phyloP scores from a whole-genome alignment of 176 grass and related monocot species.

The Paspalum notatum region DNA sequence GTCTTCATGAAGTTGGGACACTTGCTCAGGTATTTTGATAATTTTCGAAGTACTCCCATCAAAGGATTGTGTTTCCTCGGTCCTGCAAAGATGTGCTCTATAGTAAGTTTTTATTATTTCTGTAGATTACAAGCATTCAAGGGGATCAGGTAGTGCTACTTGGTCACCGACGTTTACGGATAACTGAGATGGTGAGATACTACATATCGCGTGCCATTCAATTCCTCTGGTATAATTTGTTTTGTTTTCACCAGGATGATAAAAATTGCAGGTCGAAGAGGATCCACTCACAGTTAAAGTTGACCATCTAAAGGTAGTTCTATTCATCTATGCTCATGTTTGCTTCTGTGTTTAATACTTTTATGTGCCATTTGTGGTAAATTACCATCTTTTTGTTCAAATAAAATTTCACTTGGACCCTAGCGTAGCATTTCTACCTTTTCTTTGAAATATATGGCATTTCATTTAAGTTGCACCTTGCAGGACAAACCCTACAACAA shows the following conservation, averaged over 20 bases:
- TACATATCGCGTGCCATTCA: conserved; percentile 24
- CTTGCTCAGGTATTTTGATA: conserved; percentile 69
- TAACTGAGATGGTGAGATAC: conserved; percentile 87
- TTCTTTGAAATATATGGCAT: conserved; percentile 18
- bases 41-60: neutral
- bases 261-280: conserved; percentile 80
- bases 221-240: conserved; percentile 24
- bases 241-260: conserved; percentile 39
- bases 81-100: conserved; percentile 8
- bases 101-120: conserved; percentile 43
- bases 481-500: conserved; percentile 90
- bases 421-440: conserved; percentile 18
- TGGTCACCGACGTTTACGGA: conserved; percentile 78
- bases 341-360: conserved; percentile 27
- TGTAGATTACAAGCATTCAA: conserved; percentile 92
- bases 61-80: conserved; percentile 20
- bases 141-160: conserved; percentile 92
- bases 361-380: conserved; percentile 7
- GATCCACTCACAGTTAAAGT: conserved; percentile 96
- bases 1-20: conserved; percentile 94
- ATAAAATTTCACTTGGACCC: conserved; percentile 29
- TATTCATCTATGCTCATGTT: conserved; percentile 9
- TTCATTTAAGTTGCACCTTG: conserved; percentile 24
- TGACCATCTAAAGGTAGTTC: conserved; percentile 91
- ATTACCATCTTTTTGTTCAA: conserved; percentile 12